A percentile compares a stretch with the other conserved stretches of the same genome.
Conservation (phyloP, 345 rosid genomes). For the Syzygium aromaticum region DNA sequence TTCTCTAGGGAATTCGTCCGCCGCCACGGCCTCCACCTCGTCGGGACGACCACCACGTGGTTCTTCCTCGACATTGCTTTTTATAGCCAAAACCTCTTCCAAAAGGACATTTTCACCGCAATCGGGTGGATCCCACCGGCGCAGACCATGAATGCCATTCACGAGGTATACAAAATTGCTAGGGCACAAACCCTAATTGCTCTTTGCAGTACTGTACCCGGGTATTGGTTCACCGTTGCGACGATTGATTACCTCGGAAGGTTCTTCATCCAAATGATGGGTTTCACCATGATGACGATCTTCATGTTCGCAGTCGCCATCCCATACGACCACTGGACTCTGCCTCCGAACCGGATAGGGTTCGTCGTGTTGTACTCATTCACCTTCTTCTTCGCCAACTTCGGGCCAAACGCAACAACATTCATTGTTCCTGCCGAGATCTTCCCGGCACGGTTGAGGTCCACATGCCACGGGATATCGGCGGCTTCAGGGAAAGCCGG, state of each 20-base stretch:
- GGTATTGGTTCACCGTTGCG: constrained; percentile 12
- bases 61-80: constrained; percentile 32
- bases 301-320: constrained; percentile 9
- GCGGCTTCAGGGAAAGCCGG: constrained; percentile 1
- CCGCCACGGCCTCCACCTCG: constrained; percentile 36
- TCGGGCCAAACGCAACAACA: constrained; percentile 7
- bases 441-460: constrained; percentile 6
- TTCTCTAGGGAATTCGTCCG: constrained; percentile 17
- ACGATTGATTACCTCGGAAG: constrained; percentile 6
- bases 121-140: constrained; percentile 8
- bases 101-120: constrained; percentile 22
- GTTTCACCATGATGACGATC: constrained; percentile 8
- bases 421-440: constrained; percentile 8
- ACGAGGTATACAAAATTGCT: background rate
- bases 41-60: constrained; percentile 36
- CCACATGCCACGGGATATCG: constrained; percentile 8
- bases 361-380: constrained; percentile 3
- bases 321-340: background rate
- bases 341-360: background rate
- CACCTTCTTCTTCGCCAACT: constrained; percentile 6
- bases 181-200: constrained; percentile 7
- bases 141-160: background rate
- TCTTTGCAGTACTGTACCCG: constrained; percentile 8
- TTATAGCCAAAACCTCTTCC: constrained; percentile 25
- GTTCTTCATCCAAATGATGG: constrained; percentile 9